These are phyloP conservation scores for Centaurea solstitialis DNA, from an alignment of 129 eudicot species.

Conservation along the genomic window DNA sequence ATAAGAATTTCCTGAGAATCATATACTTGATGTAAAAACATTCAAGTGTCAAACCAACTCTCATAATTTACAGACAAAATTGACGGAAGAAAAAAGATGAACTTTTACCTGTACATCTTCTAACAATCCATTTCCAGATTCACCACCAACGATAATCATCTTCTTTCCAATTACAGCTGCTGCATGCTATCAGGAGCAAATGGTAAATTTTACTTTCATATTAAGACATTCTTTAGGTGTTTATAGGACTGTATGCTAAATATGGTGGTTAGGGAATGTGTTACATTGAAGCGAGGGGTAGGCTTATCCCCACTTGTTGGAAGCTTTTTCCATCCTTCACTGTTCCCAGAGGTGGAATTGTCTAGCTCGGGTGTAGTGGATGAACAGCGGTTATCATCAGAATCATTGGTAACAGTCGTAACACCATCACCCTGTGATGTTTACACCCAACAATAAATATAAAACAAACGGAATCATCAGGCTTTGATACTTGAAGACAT, in stretches of 20 bases:
- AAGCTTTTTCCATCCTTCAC: constrained; percentile 82
- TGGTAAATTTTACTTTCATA: constrained; percentile 10
- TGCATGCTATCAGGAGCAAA: constrained; percentile 72
- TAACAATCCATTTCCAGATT: constrained; percentile 72
- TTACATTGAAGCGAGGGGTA: constrained; percentile 88
- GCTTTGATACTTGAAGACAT: constrained; percentile 17
- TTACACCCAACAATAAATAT: constrained; percentile 11
- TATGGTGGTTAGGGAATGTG: constrained; percentile 1
- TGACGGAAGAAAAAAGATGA: neutral
- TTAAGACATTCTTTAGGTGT: neutral
- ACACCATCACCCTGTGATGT: constrained; percentile 56
- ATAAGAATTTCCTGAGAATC: too few relatives aligned
- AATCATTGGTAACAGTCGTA: constrained; percentile 39
- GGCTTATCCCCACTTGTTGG: constrained; percentile 85
- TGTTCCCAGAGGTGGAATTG: constrained; percentile 55
- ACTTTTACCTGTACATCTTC: constrained; percentile 87
- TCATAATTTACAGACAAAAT: constrained; percentile 9
- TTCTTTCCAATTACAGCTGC: constrained; percentile 93
- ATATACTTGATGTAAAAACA: neutral
- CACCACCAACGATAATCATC: constrained; percentile 99
- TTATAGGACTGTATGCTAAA: neutral
- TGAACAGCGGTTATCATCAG: constrained; percentile 57
- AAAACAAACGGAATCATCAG: neutral
- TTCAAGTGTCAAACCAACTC: neutral
- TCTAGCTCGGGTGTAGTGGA: constrained; percentile 56